Evolutionary conservation across 495 filamentous ascomycete genomes (phyloP).

Genomic region (Lindgomyces ingoldianus): DNA sequence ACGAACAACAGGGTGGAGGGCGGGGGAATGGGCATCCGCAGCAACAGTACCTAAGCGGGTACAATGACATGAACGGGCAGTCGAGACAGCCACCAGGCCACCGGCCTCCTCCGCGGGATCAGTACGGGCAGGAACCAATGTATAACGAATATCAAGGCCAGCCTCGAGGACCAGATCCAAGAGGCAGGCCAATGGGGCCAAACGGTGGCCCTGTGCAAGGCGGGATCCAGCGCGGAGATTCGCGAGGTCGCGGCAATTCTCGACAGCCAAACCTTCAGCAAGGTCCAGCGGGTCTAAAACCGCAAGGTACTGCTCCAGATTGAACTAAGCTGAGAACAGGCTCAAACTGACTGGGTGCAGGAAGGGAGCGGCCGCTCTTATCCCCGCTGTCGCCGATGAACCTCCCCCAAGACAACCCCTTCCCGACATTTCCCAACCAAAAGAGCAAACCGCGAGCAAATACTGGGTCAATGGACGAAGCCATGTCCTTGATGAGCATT

Average conservation of each 20-base stretch:
- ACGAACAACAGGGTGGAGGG: slow-evolving; percentile 49
- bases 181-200: slow-evolving; percentile 24
- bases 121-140: slow-evolving; percentile 23
- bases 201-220: slow-evolving; percentile 8
- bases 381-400: slow-evolving; percentile 52
- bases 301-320: slow-evolving; percentile 40
- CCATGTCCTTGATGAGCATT: slow-evolving; percentile 33
- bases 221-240: slow-evolving; percentile 27
- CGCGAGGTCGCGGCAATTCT: slow-evolving; percentile 19
- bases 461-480: slow-evolving; percentile 31
- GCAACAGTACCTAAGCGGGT: slow-evolving; percentile 52
- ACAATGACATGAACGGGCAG: slow-evolving; percentile 23
- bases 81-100: slow-evolving; percentile 23
- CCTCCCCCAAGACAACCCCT: slow-evolving; percentile 65
- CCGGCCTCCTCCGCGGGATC: slow-evolving; percentile 20
- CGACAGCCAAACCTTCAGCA: slow-evolving; percentile 11
- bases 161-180: slow-evolving; percentile 14
- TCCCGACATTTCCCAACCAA: slow-evolving; percentile 62
- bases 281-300: slow-evolving; percentile 10
- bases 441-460: slow-evolving; percentile 51
- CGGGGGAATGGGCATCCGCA: slow-evolving; percentile 39
- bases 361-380: slow-evolving; percentile 40
- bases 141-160: slow-evolving; percentile 31
- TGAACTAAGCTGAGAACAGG: neutral
- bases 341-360: slow-evolving; percentile 12